Evolutionary conservation across 176 grass and related monocot genomes (phyloP).

Genomic region (Oryza officinalis): DNA sequence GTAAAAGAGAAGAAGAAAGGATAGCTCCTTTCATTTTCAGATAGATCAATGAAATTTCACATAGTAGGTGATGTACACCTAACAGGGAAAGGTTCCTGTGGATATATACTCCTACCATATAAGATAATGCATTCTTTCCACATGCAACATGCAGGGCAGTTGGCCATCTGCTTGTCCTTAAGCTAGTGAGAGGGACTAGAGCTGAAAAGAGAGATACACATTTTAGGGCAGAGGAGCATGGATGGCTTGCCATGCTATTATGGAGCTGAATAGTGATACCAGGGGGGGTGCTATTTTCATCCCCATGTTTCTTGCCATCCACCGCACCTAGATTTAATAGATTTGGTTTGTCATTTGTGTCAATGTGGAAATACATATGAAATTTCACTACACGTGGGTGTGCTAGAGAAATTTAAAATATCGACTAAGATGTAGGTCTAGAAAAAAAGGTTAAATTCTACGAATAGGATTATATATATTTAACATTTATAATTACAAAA

Average conservation of each 20-base stretch:
- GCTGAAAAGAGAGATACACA: conserved; percentile 47
- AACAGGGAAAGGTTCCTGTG: not conserved
- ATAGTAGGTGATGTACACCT: conserved; percentile 20
- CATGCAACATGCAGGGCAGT: conserved; percentile 36
- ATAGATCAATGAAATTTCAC: conserved; percentile 14
- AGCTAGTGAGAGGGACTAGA: conserved; percentile 59
- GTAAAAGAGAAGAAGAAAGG: not conserved
- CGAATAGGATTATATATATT: no score
- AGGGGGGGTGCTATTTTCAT: not conserved
- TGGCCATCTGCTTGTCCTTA: conserved; percentile 40
- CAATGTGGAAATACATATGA: conserved; percentile 10
- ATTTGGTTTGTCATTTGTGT: conserved; percentile 5
- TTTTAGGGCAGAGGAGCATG: conserved; percentile 44
- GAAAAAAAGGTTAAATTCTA: not conserved
- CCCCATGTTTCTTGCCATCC: not conserved
- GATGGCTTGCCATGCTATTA: conserved; percentile 33
- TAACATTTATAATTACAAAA: not conserved
- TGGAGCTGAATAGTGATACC: conserved; percentile 19
- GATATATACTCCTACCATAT: not conserved
- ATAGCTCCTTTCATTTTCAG: conserved; percentile 24
- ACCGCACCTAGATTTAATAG: not conserved
- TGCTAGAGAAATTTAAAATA: no score
- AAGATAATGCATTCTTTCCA: conserved; percentile 36
- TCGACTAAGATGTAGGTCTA: not conserved
- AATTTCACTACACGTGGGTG: not conserved